Conservation (phyloP, 495 filamentous ascomycete genomes). For the Aspergillus ostianus region DNA sequence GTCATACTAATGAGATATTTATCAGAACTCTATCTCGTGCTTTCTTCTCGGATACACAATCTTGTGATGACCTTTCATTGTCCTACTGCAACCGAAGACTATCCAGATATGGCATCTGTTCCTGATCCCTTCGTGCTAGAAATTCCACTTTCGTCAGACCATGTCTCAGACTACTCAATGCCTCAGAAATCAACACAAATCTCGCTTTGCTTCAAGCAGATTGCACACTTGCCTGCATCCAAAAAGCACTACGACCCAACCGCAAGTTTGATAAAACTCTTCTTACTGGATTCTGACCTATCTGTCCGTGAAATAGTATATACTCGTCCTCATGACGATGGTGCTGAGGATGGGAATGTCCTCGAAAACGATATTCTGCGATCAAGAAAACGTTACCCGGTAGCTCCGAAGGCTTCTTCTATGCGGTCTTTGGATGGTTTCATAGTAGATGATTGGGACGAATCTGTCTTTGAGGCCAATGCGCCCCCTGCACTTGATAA, state of each 20-base stretch:
- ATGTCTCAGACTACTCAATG: conserved; percentile 9
- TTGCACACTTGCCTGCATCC: conserved; percentile 23
- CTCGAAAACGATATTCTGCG: conserved; percentile 23
- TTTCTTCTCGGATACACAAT: conserved; percentile 46
- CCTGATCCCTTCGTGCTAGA: conserved; percentile 44
- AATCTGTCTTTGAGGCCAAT: conserved; percentile 18
- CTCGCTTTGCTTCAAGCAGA: conserved; percentile 38
- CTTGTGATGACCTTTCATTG: conserved; percentile 39
- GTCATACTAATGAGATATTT: background rate
- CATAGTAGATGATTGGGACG: conserved; percentile 41
- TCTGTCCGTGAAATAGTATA: conserved; percentile 39
- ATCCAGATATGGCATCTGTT: conserved; percentile 20
- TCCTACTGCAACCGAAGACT: conserved; percentile 20
- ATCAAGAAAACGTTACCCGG: conserved; percentile 21
- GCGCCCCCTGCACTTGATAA: conserved; percentile 2
- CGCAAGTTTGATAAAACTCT: conserved; percentile 37
- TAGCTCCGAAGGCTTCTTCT: conserved; percentile 7
- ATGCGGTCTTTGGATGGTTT: conserved; percentile 24
- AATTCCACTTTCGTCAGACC: conserved; percentile 22
- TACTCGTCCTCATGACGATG: conserved; percentile 13
- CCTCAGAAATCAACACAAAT: conserved; percentile 15
- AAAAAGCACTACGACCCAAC: conserved; percentile 19
- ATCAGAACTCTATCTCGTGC: conserved; percentile 25
- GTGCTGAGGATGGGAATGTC: conserved; percentile 10
- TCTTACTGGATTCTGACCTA: conserved; percentile 33